phyloP scores from a whole-genome alignment of 2,329 filamentous ascomycete species.

The Beauveria caledonica region DNA sequence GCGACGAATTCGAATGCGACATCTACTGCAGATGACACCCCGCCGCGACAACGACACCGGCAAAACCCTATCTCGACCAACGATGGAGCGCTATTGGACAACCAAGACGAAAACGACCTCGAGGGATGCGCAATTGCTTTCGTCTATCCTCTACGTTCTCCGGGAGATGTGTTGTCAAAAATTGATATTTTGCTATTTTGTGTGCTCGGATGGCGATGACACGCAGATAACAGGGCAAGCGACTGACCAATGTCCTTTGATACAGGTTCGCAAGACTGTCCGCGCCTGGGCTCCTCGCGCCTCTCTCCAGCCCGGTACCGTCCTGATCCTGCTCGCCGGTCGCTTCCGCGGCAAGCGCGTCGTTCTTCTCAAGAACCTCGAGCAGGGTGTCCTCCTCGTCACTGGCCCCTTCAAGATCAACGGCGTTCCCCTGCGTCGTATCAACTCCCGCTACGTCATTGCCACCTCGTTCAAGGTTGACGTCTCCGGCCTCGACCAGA shows the following conservation, averaged over 20 bases:
- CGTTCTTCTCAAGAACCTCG: conserved; percentile 94
- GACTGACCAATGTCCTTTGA: conserved; percentile 16
- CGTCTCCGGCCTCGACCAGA: conserved; percentile 75
- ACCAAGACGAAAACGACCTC: background rate
- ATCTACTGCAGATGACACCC: background rate
- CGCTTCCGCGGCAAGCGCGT: conserved; percentile 99
- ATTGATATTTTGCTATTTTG: conserved; percentile 8
- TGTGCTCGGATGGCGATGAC: conserved; percentile 1
- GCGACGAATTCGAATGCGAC: conserved; percentile 5
- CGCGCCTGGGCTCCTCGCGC: conserved; percentile 80
- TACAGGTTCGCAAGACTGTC: conserved; percentile 86
- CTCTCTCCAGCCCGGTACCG: conserved; percentile 85
- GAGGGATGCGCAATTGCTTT: background rate
- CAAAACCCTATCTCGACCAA: background rate
- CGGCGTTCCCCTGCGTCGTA: conserved; percentile 91
- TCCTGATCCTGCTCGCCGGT: conserved; percentile 98
- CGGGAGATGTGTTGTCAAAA: conserved; percentile 5
- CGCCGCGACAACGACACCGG: background rate
- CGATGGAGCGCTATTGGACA: background rate
- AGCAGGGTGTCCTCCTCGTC: conserved; percentile 96
- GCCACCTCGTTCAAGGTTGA: conserved; percentile 81
- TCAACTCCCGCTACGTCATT: conserved; percentile 91
- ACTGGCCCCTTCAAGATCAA: conserved; percentile 99
- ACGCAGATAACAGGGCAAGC: background rate
- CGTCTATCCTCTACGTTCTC: background rate